Base-by-base conservation (phyloP, 1,284 basidiomycete genomes). In the Cryptococcus deneoformans region DNA sequence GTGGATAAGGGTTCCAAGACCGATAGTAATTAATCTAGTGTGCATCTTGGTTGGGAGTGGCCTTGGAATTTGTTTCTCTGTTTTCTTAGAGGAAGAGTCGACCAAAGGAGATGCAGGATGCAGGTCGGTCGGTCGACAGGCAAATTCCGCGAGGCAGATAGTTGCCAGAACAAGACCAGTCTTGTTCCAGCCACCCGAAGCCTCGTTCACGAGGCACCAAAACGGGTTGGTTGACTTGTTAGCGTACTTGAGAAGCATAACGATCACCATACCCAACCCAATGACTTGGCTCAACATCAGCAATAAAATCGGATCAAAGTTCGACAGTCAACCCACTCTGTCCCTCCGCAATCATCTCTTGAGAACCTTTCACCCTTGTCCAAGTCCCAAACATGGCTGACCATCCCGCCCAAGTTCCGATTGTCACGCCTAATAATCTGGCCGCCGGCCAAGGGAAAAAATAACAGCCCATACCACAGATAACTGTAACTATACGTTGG, bases 171-270 rank as follows among this genome's bases (percentile, higher is more conserved):
- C 16, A 24, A 91, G 75, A 2, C 87, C 87, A 1, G 81, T 81
- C 65, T 83, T 85, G 76, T 93, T 91, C 77, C 84, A 87, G 29
- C 87, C 87, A 9, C 86, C 87, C 0, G 86, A 85, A 37, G 80
- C 71, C 47, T 81, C 80, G 66, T 88, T 81, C 34, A 90, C 82
- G 67, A 90, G 85, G 0, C 88, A 86, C 92, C 92, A 94, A 37
- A 92, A 87, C 64, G 91, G 91, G 68, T 92, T 92, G 64, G 89
- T 90, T 0, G 86, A 84, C 68, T 89, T 82, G 66, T 91, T 90
- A 10, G 83, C 80, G 66, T 89, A 87, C 70, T 92, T 93, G 37
- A 85, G 81, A n/a, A 91, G 64, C 1, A 87, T 84, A 5, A 86
- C 83, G 7, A 87, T 53, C 20, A 89, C 66, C n/a, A 92, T 78